These are phyloP conservation scores for Ustilago loliicola DNA, from an alignment of 1,284 basidiomycete genomes.

Conservation along the genomic window DNA sequence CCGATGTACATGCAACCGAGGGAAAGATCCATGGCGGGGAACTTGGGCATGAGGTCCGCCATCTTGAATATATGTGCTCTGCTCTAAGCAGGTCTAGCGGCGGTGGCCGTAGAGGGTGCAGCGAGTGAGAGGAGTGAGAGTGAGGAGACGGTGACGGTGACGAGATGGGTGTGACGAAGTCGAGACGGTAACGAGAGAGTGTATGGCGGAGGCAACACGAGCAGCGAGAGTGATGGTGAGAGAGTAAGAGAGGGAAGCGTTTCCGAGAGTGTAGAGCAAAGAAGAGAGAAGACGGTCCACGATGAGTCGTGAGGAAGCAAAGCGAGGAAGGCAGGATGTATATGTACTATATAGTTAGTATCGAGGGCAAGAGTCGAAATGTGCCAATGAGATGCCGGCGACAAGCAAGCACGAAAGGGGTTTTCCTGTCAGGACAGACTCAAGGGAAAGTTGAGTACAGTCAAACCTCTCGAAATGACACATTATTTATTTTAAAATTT, in stretches of 20 bases:
- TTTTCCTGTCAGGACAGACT: too few species aligned
- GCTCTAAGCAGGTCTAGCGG: slow-evolving; percentile 8
- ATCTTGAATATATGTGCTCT: slow-evolving; percentile 23
- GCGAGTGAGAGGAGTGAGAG: neutral
- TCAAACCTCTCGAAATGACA: too few species aligned
- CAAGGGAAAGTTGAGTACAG: too few species aligned
- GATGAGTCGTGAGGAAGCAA: neutral
- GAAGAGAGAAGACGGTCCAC: neutral
- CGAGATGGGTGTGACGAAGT: neutral
- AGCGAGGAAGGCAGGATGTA: neutral
- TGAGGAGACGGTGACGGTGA: neutral
- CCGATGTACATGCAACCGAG: slow-evolving; percentile 66
- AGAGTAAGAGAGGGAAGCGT: neutral
- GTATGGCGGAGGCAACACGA: neutral
- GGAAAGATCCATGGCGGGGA: slow-evolving; percentile 42
- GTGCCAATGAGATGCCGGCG: neutral
- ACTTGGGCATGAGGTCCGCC: slow-evolving; percentile 30
- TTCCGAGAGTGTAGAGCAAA: neutral
- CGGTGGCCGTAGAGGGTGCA: neutral
- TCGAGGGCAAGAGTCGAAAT: neutral
- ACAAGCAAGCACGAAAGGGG: too few species aligned
- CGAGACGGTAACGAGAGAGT: slow-evolving; percentile 14
- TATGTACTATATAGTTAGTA: neutral
- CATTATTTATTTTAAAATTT: too few species aligned
- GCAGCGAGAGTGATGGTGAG: neutral